Evolutionary conservation across 768 basidiomycete genomes (phyloP).

Genomic region (Collybia nuda): DNA sequence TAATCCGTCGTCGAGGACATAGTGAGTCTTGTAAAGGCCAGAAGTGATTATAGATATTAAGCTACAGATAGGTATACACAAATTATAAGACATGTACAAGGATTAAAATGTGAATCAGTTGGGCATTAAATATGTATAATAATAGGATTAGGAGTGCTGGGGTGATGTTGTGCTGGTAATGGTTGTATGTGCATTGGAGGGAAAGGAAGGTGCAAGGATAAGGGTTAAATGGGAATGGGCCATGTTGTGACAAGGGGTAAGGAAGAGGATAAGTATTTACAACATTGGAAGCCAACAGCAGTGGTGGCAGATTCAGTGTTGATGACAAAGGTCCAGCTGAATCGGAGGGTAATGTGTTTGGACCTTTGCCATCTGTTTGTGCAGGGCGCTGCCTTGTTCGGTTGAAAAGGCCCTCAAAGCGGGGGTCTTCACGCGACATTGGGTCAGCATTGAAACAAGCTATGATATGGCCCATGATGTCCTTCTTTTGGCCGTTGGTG

Average conservation of each 20-base stretch:
- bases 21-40: no score
- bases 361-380: no score
- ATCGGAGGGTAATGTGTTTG: not conserved
- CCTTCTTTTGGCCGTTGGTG: not conserved
- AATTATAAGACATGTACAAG: not conserved
- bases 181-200: not conserved
- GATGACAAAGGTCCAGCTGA: not conserved
- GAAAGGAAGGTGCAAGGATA: not conserved
- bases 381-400: no score
- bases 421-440: no score
- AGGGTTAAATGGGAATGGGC: not conserved
- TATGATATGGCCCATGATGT: not conserved
- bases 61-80: no score
- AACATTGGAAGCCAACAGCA: not conserved
- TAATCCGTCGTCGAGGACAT: no score
- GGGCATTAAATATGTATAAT: no score
- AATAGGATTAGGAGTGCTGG: no score
- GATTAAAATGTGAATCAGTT: not conserved
- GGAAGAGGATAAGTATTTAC: not conserved
- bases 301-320: no score
- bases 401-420: no score
- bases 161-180: not conserved
- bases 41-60: no score
- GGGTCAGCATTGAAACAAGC: not conserved
- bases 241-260: not conserved